Base-by-base conservation (phyloP, 768 basidiomycete genomes). In the Lactarius pseudohatsudake region DNA sequence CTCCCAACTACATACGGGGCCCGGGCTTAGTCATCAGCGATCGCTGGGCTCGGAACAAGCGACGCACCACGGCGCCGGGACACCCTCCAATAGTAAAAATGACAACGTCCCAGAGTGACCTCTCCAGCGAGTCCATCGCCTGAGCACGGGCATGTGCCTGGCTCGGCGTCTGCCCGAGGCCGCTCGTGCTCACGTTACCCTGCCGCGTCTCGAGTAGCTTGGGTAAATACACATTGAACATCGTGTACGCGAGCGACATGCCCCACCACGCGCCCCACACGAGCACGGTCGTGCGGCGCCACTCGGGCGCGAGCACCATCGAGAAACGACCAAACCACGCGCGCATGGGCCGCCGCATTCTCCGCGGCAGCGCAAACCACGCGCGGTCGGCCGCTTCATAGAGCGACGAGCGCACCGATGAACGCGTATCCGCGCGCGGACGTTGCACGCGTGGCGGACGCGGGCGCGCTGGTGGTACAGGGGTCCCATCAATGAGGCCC, bases 151-250 rank as follows among this genome's bases (percentile, higher is more conserved):
- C 38, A 40, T 13, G 38, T 5, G 36, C 70, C 6, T 2, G 68
- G 67, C 59, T 65, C 63, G n/a, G 45, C 45, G n/a, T 22, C n/a
- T 47, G 45, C n/a, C 11, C n/a, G 22, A 22, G n/a, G 45, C 9
- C 10, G 30, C 28, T 72, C n/a, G 59, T 69, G 4, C 69, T 34
- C 13, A 43, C 30, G 36, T 41, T 28, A 6, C 69, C 70, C 13
- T 77, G 62, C 22, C 85, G 79, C 32, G 84, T 83, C 77, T 96
- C 94, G 43, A 96, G 77, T 13, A 95, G 79, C 72, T 92, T 96
- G 0, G 94, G 94, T 22, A 95, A 82, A 73, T 86, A 96, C 32
- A 94, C 92, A 73, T 96, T 96, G 77, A 96, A 96, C 88, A 96
- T 94, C 2, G 92, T 94, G 72, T 87, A 94, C 0, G 86, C 90